These are phyloP conservation scores for Phlebopus sp. DNA, from an alignment of 1,284 basidiomycete genomes.

Conservation along the genomic window DNA sequence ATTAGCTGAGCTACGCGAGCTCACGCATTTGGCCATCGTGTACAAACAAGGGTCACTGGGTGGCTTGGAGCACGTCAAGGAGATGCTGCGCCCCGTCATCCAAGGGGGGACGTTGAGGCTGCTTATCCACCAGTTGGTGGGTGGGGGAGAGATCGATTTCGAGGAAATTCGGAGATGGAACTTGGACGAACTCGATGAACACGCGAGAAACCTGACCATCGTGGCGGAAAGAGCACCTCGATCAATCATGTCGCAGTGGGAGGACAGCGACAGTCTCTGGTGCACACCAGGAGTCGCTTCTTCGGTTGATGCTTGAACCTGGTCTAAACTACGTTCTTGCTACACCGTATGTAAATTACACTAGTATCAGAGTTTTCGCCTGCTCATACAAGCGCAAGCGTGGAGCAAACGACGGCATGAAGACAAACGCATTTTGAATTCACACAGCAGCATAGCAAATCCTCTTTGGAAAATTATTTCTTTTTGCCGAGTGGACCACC, in stretches of 20 bases:
- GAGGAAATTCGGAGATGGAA: slow-evolving; percentile 5
- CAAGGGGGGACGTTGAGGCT: slow-evolving; percentile 24
- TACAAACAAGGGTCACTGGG: slow-evolving; percentile 20
- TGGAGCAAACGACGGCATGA: too few species aligned
- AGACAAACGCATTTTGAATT: too few species aligned
- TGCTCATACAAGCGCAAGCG: too few species aligned
- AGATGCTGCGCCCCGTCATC: slow-evolving; percentile 34
- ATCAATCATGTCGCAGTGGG: slow-evolving; percentile 10
- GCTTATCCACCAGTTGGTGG: slow-evolving; percentile 34
- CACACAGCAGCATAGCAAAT: too few species aligned
- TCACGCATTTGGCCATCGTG: slow-evolving; percentile 39
- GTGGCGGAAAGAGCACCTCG: background rate
- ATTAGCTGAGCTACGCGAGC: slow-evolving; percentile 29
- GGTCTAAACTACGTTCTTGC: too few species aligned
- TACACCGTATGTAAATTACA: too few species aligned
- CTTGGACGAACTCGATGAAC: background rate
- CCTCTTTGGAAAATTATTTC: too few species aligned
- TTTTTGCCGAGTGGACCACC: too few species aligned
- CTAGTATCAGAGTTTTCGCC: too few species aligned
- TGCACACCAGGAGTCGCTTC: background rate
- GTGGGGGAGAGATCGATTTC: slow-evolving; percentile 11
- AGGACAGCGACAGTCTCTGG: slow-evolving; percentile 9
- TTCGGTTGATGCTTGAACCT: background rate
- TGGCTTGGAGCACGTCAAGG: slow-evolving; percentile 18
- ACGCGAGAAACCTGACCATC: background rate